Evolutionary conservation across 2,329 filamentous ascomycete species (phyloP).

Genomic region (Ophiostoma novo-ulmi): DNA sequence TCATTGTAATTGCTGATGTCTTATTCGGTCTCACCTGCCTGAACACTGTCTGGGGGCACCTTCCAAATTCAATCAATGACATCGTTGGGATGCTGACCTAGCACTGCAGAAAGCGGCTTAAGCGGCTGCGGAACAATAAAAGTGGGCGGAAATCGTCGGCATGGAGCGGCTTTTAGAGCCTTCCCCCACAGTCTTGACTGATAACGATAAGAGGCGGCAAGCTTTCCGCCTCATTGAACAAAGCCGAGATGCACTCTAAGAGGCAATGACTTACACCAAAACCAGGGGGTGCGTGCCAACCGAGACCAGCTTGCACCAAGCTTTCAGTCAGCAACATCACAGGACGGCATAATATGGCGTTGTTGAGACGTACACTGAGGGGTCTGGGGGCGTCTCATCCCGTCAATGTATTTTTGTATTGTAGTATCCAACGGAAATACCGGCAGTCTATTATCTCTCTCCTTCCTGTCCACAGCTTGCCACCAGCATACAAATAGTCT

Average conservation of each 20-base stretch:
- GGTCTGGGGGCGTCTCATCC: background rate
- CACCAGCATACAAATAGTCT: background rate
- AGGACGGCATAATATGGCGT: background rate
- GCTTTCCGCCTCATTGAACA: constrained; percentile 24
- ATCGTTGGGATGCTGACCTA: background rate
- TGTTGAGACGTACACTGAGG: background rate
- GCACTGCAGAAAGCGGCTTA: constrained; percentile 1
- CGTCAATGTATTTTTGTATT: background rate
- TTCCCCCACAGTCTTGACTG: constrained; percentile 19
- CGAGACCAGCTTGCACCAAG: background rate
- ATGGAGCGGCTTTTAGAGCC: constrained; percentile 26
- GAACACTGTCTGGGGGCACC: background rate
- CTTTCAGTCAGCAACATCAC: background rate
- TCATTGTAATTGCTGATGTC: background rate
- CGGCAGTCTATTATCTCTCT: background rate
- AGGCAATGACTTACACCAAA: background rate
- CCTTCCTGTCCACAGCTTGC: background rate
- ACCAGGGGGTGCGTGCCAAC: background rate
- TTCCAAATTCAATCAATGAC: constrained; percentile 1
- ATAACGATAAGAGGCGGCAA: constrained; percentile 22
- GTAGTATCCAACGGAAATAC: background rate
- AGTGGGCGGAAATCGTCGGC: constrained; percentile 33
- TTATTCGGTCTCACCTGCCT: constrained; percentile 2
- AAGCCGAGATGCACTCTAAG: constrained; percentile 23
- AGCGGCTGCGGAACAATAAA: constrained; percentile 15